Evolutionary conservation across 2,329 filamentous ascomycete species (phyloP), one percentile per base, ranked within the genome.

Genomic region (Colletotrichum paranaense): DNA sequence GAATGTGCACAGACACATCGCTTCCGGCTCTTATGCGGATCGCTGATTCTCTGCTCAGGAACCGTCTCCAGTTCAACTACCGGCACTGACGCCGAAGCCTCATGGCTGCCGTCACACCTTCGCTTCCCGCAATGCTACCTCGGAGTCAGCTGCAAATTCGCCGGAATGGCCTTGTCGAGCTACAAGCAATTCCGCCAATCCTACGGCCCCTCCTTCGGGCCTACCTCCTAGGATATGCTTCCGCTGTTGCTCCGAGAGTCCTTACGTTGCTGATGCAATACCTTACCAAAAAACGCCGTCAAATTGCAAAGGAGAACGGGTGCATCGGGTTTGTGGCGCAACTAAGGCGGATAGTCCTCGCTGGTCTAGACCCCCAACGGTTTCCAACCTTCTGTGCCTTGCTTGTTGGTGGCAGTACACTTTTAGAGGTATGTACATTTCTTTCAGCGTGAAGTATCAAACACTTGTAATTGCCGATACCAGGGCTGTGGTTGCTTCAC

Each of bases 381-480:
- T 92, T 92, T 77, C 89, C 91, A 56, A 85, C 89, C 4, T 92
- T 92, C 78, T 92, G 90, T 78, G 90, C 90, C 8, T 83, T 86
- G 7, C 81, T 92, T 11, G 87, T 90, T 52, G 91, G 90, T 42
- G 90, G 90, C 52, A 88, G 87, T 75, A 90, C 89, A 28, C 79
- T 92, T n/a, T 78, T 92, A n/a, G 86, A 91, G 84, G 90, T 88
- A 82, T 77, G 85, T 78, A 57, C 28, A 32, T 30, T 68, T n/a
- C 70, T 59, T 58, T 57, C 53, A 52, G 35, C 67, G n/a, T 62
- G 63, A 26, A 62, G 42, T 53, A 60, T 59, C 28, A n/a, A 32
- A 70, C 32, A 53, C 59, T 32, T 24, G 69, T 59, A 16, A 60
- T 66, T 30, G n/a, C 35, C 52, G 8, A 42, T 30, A 56, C 55